A percentile compares a stretch with the other conserved stretches of the same genome.
Evolutionary conservation across 176 grass and related monocot genomes (phyloP).

Genomic region (Musa itinerans): DNA sequence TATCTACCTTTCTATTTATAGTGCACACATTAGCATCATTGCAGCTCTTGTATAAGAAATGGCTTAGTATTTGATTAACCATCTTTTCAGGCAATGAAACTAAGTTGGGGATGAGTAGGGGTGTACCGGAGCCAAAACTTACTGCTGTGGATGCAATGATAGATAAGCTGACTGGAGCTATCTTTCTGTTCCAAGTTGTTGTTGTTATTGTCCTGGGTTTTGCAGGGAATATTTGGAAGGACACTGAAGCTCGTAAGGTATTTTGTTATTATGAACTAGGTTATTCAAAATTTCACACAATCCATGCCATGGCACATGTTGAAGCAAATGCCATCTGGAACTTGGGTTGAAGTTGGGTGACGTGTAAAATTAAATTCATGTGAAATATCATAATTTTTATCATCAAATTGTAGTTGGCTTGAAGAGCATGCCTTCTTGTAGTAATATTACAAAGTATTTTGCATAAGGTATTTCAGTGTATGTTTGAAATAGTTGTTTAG

Average conservation of each 20-base stretch:
- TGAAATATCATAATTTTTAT: too few relatives aligned
- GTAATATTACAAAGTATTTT: too few relatives aligned
- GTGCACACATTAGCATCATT: not conserved
- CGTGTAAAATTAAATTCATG: too few relatives aligned
- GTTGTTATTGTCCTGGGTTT: conserved; percentile 63
- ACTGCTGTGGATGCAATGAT: conserved; percentile 83
- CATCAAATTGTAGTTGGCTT: too few relatives aligned
- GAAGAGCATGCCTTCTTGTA: too few relatives aligned
- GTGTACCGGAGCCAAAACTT: conserved; percentile 64
- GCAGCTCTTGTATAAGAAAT: conserved; percentile 4
- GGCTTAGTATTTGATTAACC: conserved; percentile 16
- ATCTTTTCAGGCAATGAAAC: conserved; percentile 72
- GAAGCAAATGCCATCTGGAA: too few relatives aligned
- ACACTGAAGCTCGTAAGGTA: conserved; percentile 64
- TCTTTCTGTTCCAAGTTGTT: conserved; percentile 75
- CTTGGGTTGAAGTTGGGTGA: too few relatives aligned
- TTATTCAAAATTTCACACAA: too few relatives aligned
- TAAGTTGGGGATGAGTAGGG: conserved; percentile 85
- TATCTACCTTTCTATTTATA: not conserved
- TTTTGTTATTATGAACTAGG: not conserved
- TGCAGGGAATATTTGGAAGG: conserved; percentile 73
- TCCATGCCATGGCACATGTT: too few relatives aligned
- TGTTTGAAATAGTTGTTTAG: too few relatives aligned
- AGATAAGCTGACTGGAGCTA: conserved; percentile 81
- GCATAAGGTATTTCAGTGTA: too few relatives aligned